Conservation (phyloP, 345 rosid genomes). For the Citrus reticulata region DNA sequence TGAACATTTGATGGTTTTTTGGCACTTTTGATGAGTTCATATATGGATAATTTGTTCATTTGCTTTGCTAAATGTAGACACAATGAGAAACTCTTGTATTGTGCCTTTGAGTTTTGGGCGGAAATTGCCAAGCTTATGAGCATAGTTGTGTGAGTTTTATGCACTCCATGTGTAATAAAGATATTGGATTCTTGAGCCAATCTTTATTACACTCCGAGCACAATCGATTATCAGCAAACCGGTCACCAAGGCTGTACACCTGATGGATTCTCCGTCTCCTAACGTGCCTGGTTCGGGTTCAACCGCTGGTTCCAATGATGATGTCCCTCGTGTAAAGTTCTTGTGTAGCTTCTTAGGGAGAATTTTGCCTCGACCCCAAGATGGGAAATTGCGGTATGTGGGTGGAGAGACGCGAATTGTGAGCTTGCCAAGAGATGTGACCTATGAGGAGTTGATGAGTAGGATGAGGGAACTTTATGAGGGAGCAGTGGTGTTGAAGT, state of each 20-base stretch:
- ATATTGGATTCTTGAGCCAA: conserved; percentile 22
- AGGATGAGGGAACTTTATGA: conserved; percentile 88
- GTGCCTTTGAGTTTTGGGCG: conserved; percentile 29
- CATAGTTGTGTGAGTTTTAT: conserved; percentile 22
- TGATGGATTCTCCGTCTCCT: conserved; percentile 50
- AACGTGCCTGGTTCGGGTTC: conserved; percentile 32
- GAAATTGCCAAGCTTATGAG: conserved; percentile 9
- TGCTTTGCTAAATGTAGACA: conserved; percentile 3
- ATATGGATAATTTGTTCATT: conserved; percentile 26
- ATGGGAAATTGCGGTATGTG: conserved; percentile 83
- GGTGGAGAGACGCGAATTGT: conserved; percentile 97
- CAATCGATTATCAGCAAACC: conserved; percentile 18
- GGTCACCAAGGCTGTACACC: conserved; percentile 20
- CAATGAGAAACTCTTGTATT: conserved; percentile 11
- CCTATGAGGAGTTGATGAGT: conserved; percentile 73
- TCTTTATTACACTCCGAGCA: conserved; percentile 1
- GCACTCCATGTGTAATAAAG: conserved; percentile 54
- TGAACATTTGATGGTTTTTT: conserved; percentile 20
- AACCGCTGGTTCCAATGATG: conserved; percentile 52
- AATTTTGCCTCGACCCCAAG: conserved; percentile 96
- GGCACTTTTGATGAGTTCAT: conserved; percentile 3
- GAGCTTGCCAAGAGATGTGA: conserved; percentile 62
- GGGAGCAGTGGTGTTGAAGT: conserved; percentile 71
- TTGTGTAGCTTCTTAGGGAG: conserved; percentile 91
- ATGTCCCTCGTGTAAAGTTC: conserved; percentile 67